Evolutionary conservation across 352 stramenopile genomes (phyloP).

Genomic region (Phytopythium kandeliae): DNA sequence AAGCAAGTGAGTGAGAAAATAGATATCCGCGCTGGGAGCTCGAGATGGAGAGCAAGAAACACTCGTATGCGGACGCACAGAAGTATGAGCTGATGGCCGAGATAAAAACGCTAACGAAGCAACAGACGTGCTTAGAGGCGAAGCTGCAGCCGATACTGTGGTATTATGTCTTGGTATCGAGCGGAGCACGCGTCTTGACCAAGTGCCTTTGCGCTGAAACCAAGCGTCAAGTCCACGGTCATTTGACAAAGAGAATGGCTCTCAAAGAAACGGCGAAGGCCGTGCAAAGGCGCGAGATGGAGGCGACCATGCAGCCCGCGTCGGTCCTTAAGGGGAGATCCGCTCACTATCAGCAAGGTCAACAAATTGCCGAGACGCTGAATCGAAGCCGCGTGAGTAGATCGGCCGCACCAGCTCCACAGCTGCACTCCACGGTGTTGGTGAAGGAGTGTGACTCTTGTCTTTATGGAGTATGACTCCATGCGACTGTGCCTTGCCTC

Average conservation of each 20-base stretch:
- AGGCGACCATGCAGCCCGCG: conserved; percentile 34
- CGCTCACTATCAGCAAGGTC: neutral
- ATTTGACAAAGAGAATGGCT: conserved; percentile 31
- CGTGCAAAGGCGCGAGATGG: conserved; percentile 38
- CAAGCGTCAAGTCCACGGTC: conserved; percentile 46
- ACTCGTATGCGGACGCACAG: conserved; percentile 18
- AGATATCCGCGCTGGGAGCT: conserved; percentile 26
- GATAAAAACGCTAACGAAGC: conserved; percentile 22
- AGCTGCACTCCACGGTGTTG: no score
- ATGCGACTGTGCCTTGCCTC: no score
- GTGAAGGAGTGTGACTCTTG: no score
- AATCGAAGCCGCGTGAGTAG: neutral
- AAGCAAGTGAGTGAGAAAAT: conserved; percentile 21
- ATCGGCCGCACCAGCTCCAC: no score
- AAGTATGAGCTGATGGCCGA: conserved; percentile 29
- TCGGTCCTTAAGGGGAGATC: conserved; percentile 14
- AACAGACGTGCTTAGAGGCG: conserved; percentile 31
- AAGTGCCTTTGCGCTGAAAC: no score
- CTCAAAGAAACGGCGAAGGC: conserved; percentile 25
- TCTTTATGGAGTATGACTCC: no score
- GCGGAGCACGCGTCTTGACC: no score
- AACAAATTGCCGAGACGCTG: neutral
- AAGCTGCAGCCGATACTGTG: no score
- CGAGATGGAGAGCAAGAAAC: conserved; percentile 20
- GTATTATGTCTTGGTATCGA: no score